Conservation (phyloP, 139 green algal genomes). For the Chlorella sp. region DNA sequence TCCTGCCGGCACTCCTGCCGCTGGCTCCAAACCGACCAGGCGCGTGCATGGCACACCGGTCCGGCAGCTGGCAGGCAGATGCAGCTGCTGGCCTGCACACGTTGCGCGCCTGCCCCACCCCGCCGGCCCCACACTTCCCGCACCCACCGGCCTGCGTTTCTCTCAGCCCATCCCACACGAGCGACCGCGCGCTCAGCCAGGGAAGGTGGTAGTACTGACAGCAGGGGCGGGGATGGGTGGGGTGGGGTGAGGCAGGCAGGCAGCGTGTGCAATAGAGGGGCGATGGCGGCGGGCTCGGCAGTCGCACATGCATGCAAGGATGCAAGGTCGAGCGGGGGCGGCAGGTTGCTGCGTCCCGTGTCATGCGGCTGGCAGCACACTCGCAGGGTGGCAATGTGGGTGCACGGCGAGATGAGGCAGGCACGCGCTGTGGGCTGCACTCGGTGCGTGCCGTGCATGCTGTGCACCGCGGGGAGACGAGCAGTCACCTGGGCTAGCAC, state of each 20-base stretch:
- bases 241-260: too few relatives aligned
- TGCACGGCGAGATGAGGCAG: neutral
- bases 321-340: too few relatives aligned
- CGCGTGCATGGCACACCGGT: neutral
- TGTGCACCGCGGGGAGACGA: too few relatives aligned
- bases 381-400: neutral
- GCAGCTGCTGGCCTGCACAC: neutral
- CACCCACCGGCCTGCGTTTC: neutral
- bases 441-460: too few relatives aligned
- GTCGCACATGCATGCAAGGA: neutral
- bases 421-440: too few relatives aligned
- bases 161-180: neutral
- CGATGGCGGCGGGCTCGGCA: too few relatives aligned
- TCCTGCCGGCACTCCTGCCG: too few relatives aligned
- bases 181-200: neutral
- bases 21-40: neutral
- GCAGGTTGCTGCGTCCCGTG: too few relatives aligned
- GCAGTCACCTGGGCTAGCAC: too few relatives aligned
- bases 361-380: too few relatives aligned
- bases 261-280: too few relatives aligned
- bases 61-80: neutral
- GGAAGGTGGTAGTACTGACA: neutral
- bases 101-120: neutral
- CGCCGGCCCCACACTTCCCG: too few relatives aligned
- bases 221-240: neutral